These are phyloP conservation scores for Colletotrichum kahawae DNA, from an alignment of 2,329 filamentous ascomycete species.

Conservation along the genomic window DNA sequence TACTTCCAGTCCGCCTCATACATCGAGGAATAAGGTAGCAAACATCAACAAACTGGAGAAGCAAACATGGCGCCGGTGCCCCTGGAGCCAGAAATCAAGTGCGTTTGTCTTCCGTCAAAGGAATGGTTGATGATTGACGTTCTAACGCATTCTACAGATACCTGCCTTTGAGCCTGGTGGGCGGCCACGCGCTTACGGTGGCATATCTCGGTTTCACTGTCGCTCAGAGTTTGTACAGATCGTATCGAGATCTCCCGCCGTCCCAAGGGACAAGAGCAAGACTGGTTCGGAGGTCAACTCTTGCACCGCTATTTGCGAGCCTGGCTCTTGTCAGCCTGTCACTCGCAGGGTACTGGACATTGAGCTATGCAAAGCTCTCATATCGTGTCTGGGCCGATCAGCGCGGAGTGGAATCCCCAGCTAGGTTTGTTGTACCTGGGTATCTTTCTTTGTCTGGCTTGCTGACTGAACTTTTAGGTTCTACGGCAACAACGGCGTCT, in stretches of 20 bases:
- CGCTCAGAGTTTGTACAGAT: slow-evolving; percentile 26
- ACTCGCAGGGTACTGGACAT: slow-evolving; percentile 47
- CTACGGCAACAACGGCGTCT: slow-evolving; percentile 38
- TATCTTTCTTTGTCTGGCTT: not conserved
- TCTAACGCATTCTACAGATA: slow-evolving; percentile 22
- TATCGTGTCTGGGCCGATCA: slow-evolving; percentile 55
- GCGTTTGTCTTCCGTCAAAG: not conserved
- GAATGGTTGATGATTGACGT: not conserved
- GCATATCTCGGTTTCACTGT: slow-evolving; percentile 25
- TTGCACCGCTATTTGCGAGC: slow-evolving; percentile 42
- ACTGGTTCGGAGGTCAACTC: slow-evolving; percentile 28
- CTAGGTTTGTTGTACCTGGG: slow-evolving; percentile 32
- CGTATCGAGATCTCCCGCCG: slow-evolving; percentile 33
- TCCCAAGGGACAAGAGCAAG: slow-evolving; percentile 40
- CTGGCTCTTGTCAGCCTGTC: slow-evolving; percentile 51
- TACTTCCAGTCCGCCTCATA: not conserved
- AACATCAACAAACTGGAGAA: not conserved
- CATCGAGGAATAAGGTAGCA: not conserved
- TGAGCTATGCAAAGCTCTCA: slow-evolving; percentile 48
- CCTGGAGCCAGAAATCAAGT: slow-evolving; percentile 27
- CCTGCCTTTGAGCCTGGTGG: slow-evolving; percentile 19
- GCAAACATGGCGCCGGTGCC: slow-evolving; percentile 29
- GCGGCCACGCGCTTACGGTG: slow-evolving; percentile 24
- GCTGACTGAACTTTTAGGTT: slow-evolving; percentile 22
- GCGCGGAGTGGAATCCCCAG: slow-evolving; percentile 41